Conservation (phyloP, 2,329 filamentous ascomycete species). For the Xylariaceae sp. region DNA sequence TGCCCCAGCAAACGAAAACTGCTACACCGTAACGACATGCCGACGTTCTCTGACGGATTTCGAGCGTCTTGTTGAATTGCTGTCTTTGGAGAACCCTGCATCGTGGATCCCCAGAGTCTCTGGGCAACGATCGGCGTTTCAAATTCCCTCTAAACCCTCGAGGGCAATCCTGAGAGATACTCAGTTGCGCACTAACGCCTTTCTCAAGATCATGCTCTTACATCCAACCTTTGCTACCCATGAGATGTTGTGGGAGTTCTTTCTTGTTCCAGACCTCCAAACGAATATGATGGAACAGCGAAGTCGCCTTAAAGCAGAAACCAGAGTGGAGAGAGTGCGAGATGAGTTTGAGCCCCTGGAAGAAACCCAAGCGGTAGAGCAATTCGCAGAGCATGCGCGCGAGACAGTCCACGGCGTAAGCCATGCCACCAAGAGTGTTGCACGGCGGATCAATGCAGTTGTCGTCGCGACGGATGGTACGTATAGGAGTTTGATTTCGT, state of each 20-base stretch:
- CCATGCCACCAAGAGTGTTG: constrained; percentile 73
- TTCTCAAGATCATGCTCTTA: constrained; percentile 76
- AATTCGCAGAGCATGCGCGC: constrained; percentile 84
- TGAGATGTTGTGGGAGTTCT: constrained; percentile 98
- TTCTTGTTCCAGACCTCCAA: constrained; percentile 90
- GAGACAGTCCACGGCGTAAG: constrained; percentile 85
- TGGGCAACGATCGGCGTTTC: constrained; percentile 78
- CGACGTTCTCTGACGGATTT: constrained; percentile 84
- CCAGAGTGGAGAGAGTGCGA: constrained; percentile 73
- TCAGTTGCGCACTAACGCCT: constrained; percentile 79
- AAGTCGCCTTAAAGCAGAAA: constrained; percentile 79
- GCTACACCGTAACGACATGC: constrained; percentile 91
- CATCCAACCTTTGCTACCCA: constrained; percentile 94
- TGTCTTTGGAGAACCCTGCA: constrained; percentile 84
- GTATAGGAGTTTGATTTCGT: constrained; percentile 17
- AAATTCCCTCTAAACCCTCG: constrained; percentile 88
- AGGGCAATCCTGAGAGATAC: constrained; percentile 80
- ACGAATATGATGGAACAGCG: constrained; percentile 84
- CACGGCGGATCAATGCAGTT: constrained; percentile 71
- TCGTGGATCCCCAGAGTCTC: constrained; percentile 85
- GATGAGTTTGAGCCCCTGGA: constrained; percentile 85
- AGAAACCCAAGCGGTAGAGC: constrained; percentile 81
- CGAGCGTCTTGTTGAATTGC: constrained; percentile 77
- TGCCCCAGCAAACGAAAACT: constrained; percentile 72
- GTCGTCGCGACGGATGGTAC: constrained; percentile 59